phyloP scores from a whole-genome alignment of 805 yeast genomes.

The Kuraishia borneana region DNA sequence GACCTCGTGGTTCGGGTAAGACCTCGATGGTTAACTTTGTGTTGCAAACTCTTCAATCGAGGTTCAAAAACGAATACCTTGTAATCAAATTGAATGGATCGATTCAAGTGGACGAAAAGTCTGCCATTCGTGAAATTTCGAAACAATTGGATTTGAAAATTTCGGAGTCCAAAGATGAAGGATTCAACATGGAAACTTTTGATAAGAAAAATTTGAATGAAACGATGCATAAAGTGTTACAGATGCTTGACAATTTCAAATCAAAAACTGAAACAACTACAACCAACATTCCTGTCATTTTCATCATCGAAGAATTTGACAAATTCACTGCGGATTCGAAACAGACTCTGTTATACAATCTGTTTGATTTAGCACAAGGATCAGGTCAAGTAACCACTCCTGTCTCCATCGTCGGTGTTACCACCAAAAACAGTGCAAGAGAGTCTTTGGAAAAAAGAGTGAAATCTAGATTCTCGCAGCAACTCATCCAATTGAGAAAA shows the following conservation, averaged over 20 bases:
- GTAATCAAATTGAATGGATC: conserved; percentile 58
- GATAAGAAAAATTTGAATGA: conserved; percentile 45
- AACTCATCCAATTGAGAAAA: conserved; percentile 51
- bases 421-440: conserved; percentile 63
- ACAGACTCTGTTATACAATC: conserved; percentile 78
- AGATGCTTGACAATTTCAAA: conserved; percentile 32
- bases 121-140: conserved; percentile 80
- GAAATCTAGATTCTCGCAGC: conserved; percentile 77
- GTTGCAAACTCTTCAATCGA: conserved; percentile 27
- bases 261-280: conserved; percentile 8
- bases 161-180: conserved; percentile 4
- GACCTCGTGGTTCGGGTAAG: conserved; percentile 76
- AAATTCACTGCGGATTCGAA: conserved; percentile 57
- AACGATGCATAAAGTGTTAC: conserved; percentile 48
- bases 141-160: conserved; percentile 53
- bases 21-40: conserved; percentile 51
- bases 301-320: conserved; percentile 81
- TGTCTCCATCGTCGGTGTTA: conserved; percentile 70
- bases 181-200: conserved; percentile 12
- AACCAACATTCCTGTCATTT: conserved; percentile 45
- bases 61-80: conserved; percentile 42
- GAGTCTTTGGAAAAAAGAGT: conserved; percentile 89
- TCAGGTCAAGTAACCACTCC: conserved; percentile 41
- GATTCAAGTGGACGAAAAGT: conserved; percentile 61
- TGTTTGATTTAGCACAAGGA: conserved; percentile 77